A percentile compares a stretch with the other conserved stretches of the same genome.
Conservation (phyloP, 106 monocot species). For the Cymbidium sinense region DNA sequence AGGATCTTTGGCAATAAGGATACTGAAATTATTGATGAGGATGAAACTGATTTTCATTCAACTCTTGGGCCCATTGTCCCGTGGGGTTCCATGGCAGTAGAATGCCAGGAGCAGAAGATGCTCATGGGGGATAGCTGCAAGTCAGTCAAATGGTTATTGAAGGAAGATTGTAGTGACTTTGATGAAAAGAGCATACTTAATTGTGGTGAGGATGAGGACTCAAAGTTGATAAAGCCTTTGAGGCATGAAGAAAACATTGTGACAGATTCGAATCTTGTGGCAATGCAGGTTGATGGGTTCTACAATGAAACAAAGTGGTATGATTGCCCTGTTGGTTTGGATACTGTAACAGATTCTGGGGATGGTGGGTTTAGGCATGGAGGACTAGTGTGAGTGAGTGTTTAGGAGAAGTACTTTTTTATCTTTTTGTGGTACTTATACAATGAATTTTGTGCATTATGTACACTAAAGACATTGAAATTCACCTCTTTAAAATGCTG, state of each 20-base stretch:
- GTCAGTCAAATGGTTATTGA: constrained; percentile 70
- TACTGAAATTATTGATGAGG: constrained; percentile 69
- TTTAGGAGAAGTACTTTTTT: neutral
- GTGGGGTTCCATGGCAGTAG: constrained; percentile 61
- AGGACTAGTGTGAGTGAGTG: constrained; percentile 23
- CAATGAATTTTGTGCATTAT: constrained; percentile 35
- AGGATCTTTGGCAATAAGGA: constrained; percentile 44
- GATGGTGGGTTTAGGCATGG: constrained; percentile 39
- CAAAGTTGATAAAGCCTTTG: constrained; percentile 70
- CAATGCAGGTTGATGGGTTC: constrained; percentile 78
- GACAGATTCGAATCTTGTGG: constrained; percentile 52
- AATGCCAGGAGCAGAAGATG: constrained; percentile 53
- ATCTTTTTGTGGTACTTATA: neutral
- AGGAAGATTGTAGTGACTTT: constrained; percentile 69
- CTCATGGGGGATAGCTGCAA: constrained; percentile 59
- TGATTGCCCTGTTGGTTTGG: constrained; percentile 55
- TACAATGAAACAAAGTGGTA: constrained; percentile 64
- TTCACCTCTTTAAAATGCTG: constrained; percentile 16
- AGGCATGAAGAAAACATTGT: constrained; percentile 57
- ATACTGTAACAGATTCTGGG: constrained; percentile 38
- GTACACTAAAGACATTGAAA: constrained; percentile 32
- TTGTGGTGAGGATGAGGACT: constrained; percentile 66
- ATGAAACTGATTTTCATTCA: constrained; percentile 61
- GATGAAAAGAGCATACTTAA: constrained; percentile 84
- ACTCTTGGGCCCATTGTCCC: constrained; percentile 48